A percentile compares a stretch with the other conserved stretches of the same genome.
These are phyloP conservation scores for Wickerhamomyces queroliae DNA, from an alignment of 805 yeast species.

Conservation along the genomic window DNA sequence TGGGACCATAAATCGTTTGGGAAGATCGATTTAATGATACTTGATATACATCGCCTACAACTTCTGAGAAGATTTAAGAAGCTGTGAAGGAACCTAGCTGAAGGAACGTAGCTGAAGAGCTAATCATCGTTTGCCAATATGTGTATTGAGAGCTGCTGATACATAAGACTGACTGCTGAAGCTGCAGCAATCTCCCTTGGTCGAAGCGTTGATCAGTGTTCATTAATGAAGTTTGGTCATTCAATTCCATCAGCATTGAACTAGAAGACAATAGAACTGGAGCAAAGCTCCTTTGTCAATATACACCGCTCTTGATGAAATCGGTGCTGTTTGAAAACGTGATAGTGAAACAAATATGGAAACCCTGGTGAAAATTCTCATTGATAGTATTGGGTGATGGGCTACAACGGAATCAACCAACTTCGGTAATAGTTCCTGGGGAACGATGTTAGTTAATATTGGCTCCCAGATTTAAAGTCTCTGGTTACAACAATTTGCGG, in stretches of 20 bases:
- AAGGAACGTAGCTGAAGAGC: too few relatives aligned
- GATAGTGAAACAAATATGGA: conserved; percentile 27
- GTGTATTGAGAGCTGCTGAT: conserved; percentile 21
- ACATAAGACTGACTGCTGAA: conserved; percentile 21
- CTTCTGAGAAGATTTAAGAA: conserved; percentile 23
- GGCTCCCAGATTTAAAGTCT: conserved; percentile 35
- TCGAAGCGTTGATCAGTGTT: conserved; percentile 24
- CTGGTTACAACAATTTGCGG: too few relatives aligned
- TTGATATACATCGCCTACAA: conserved; percentile 28
- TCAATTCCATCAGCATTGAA: conserved; percentile 27
- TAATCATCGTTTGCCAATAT: conserved; percentile 25
- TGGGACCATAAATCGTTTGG: conserved; percentile 28
- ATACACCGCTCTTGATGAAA: conserved; percentile 30
- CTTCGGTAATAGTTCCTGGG: conserved; percentile 39
- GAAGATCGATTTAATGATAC: conserved; percentile 29
- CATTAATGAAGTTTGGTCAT: conserved; percentile 30
- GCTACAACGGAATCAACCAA: conserved; percentile 30
- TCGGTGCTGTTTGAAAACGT: conserved; percentile 26
- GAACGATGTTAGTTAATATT: conserved; percentile 39
- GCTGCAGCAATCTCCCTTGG: conserved; percentile 27
- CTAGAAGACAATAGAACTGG: conserved; percentile 21
- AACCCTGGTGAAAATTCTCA: conserved; percentile 32
- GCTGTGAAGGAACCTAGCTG: conserved; percentile 9
- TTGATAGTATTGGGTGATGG: conserved; percentile 26
- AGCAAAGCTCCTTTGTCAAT: conserved; percentile 27